These are phyloP conservation scores for Fusarium verticillioides DNA, from an alignment of 2,329 filamentous ascomycete genomes.

Conservation along the genomic window DNA sequence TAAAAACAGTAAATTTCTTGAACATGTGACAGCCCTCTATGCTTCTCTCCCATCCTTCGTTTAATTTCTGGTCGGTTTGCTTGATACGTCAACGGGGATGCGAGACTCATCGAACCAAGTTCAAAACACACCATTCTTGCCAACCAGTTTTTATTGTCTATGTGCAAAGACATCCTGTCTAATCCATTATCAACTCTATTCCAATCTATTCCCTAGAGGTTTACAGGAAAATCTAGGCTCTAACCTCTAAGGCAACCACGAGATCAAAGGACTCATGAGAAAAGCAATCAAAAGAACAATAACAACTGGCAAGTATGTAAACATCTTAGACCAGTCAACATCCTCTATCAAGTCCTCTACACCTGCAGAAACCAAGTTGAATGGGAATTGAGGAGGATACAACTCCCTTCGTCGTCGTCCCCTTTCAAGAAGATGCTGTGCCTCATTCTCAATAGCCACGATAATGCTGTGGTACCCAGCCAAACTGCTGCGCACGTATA, in stretches of 20 bases:
- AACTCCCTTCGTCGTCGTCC: slow-evolving; percentile 15
- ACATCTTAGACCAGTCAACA: slow-evolving; percentile 22
- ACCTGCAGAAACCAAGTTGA: slow-evolving; percentile 23
- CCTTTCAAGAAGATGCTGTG: slow-evolving; percentile 37
- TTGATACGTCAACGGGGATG: not conserved
- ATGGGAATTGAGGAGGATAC: slow-evolving; percentile 24
- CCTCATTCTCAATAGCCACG: slow-evolving; percentile 41
- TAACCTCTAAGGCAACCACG: not conserved
- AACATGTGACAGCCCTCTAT: too few relatives aligned
- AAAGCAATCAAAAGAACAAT: slow-evolving; percentile 12
- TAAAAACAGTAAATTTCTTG: not conserved
- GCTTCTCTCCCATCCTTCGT: rapidly evolving
- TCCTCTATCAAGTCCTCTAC: slow-evolving; percentile 38
- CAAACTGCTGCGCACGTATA: slow-evolving; percentile 41
- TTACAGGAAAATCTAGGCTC: not conserved
- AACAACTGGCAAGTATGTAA: not conserved
- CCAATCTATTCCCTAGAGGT: not conserved
- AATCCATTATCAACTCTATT: not conserved
- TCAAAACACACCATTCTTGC: not conserved
- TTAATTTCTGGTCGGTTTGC: not conserved
- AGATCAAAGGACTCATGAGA: not conserved
- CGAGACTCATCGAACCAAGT: not conserved
- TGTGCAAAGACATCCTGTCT: not conserved
- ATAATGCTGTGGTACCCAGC: slow-evolving; percentile 33
- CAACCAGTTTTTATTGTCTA: not conserved